Conservation (phyloP, 2,329 filamentous ascomycete genomes). For the Dactylellina haptotyla region DNA sequence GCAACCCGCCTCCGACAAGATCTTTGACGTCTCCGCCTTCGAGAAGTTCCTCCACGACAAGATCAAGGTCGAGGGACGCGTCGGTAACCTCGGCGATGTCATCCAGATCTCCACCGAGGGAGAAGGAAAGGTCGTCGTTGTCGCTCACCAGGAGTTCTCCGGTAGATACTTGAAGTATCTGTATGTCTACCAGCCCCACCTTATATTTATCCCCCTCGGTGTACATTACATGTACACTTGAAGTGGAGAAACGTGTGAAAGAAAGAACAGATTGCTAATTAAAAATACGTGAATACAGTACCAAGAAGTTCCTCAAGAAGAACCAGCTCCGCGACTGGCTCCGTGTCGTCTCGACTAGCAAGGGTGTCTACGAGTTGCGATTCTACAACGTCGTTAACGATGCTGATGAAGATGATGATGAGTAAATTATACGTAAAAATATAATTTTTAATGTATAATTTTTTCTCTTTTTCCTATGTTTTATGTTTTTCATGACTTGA, state of each 20-base stretch:
- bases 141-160: slow-evolving; percentile 96
- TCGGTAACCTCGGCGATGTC: slow-evolving; percentile 95
- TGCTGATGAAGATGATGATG: slow-evolving; percentile 96
- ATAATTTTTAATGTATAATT: background rate
- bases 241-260: too few species aligned
- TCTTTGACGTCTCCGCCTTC: slow-evolving; percentile 98
- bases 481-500: too few species aligned
- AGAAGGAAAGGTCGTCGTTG: slow-evolving; percentile 98
- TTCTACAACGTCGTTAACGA: slow-evolving; percentile 99
- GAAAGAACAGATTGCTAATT: too few species aligned
- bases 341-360: slow-evolving; percentile 95
- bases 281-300: too few species aligned
- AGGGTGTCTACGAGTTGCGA: slow-evolving; percentile 99
- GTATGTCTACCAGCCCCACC: slow-evolving; percentile 67
- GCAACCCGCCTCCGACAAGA: slow-evolving; percentile 98
- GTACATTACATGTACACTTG: too few species aligned
- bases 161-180: slow-evolving; percentile 99
- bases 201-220: slow-evolving; percentile 80
- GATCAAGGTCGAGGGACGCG: slow-evolving; percentile 99
- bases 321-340: slow-evolving; percentile 99
- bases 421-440: slow-evolving; percentile 72
- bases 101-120: slow-evolving; percentile 89
- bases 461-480: background rate
- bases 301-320: slow-evolving; percentile 99
- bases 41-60: slow-evolving; percentile 99